These are phyloP conservation scores for Wickerhamiella galacta DNA, from an alignment of 805 yeast genomes.

Conservation along the genomic window DNA sequence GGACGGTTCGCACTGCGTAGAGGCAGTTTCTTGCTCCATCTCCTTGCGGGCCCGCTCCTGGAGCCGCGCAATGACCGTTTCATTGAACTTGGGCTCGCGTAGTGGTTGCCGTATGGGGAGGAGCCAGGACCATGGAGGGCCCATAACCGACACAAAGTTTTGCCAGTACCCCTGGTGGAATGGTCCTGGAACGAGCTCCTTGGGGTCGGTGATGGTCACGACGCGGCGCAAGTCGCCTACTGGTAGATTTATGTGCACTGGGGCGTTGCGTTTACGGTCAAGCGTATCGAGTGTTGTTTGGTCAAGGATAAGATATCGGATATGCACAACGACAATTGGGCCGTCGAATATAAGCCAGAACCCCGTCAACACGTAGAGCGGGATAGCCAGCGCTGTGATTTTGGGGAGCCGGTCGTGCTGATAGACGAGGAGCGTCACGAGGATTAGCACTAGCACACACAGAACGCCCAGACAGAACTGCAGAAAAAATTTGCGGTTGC, in stretches of 20 bases:
- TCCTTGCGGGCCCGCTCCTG: neutral
- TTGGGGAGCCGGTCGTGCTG: slow-evolving; percentile 18
- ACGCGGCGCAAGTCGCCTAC: slow-evolving; percentile 25
- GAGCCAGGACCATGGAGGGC: slow-evolving; percentile 19
- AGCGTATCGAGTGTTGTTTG: slow-evolving; percentile 34
- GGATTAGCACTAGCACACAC: slow-evolving; percentile 25
- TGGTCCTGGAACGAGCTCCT: slow-evolving; percentile 18
- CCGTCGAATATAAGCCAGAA: slow-evolving; percentile 31
- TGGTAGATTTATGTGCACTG: slow-evolving; percentile 25
- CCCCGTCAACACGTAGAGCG: slow-evolving; percentile 29
- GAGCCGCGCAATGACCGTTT: neutral
- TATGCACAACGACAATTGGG: slow-evolving; percentile 29
- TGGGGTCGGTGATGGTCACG: slow-evolving; percentile 30
- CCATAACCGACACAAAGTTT: slow-evolving; percentile 18
- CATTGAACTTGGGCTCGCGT: slow-evolving; percentile 9
- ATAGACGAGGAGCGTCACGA: slow-evolving; percentile 24
- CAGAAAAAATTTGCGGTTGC: slow-evolving; percentile 44
- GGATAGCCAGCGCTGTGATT: slow-evolving; percentile 34
- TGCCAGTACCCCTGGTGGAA: slow-evolving; percentile 15
- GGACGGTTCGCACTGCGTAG: no score
- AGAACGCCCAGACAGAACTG: slow-evolving; percentile 27
- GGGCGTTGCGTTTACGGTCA: slow-evolving; percentile 17
- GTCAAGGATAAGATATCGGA: slow-evolving; percentile 25
- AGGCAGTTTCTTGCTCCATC: neutral
- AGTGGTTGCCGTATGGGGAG: slow-evolving; percentile 11